Percentiles rank a stretch among this genome's conserved stretches.
Conservation (phyloP, 768 basidiomycete species). For the Neoboletus subvelutipes region DNA sequence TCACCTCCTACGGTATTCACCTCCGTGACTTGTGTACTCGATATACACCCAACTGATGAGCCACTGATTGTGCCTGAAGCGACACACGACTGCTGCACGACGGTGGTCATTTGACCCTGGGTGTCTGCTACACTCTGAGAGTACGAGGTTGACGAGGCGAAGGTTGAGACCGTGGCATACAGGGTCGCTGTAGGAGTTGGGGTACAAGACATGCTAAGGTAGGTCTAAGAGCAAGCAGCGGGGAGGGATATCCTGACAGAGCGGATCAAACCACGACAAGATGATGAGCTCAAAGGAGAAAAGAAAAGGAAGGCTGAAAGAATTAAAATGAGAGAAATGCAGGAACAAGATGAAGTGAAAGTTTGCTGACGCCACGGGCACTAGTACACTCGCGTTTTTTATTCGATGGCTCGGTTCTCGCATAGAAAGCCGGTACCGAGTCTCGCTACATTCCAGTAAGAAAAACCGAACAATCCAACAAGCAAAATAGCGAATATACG, state of each 20-base stretch:
- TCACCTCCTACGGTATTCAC: constrained; percentile 38
- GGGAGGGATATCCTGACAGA: background rate
- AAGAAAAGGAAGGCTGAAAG: background rate
- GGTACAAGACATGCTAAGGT: constrained; percentile 36
- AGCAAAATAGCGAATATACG: background rate
- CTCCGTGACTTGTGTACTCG: constrained; percentile 26
- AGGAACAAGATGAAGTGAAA: constrained; percentile 1
- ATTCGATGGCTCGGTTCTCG: no score
- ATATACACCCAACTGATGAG: constrained; percentile 30
- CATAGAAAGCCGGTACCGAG: no score
- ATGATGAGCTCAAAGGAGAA: background rate
- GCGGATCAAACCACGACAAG: background rate
- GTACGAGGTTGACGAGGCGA: constrained; percentile 36
- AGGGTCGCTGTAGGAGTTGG: constrained; percentile 44
- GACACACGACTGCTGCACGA: constrained; percentile 33
- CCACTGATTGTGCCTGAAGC: constrained; percentile 29
- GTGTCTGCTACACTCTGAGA: constrained; percentile 35
- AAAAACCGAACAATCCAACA: background rate
- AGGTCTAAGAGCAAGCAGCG: background rate
- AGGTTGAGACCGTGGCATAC: constrained; percentile 38
- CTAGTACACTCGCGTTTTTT: background rate
- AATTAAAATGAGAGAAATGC: constrained; percentile 9
- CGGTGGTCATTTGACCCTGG: constrained; percentile 35
- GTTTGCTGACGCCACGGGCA: background rate
- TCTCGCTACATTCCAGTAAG: background rate